Base-by-base conservation (phyloP, 2,329 filamentous ascomycete genomes). In the Sclerotinia glacialis region DNA sequence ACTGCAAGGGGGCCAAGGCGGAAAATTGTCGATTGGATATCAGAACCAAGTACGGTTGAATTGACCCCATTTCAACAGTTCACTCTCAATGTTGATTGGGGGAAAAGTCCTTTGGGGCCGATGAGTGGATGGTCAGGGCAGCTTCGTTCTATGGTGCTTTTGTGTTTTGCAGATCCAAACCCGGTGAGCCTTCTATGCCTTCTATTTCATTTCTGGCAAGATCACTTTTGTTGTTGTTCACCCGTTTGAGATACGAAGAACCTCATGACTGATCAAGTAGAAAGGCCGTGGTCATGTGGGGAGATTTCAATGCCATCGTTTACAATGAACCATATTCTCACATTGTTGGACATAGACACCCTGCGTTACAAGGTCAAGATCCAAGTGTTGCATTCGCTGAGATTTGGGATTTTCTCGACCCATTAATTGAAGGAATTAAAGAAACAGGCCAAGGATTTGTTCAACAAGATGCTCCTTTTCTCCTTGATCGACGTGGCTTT, bases 101-200 rank as follows among this genome's bases (percentile, higher is more conserved):
- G 83, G 1, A 80, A 83, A 0, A 94, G 91, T 2, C 80, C 87
- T 1, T 79, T 95, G 1, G 91, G 91, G 0, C 88, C 90, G 0
- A 91, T 94, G 47, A 61, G 40, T 56, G 78, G 83, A 14, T 89
- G 92, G 71, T 79, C 93, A 59, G 83, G 89, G 55, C 89, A 92
- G 71, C 79, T 95, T 64, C 84, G 91, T 55, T 85, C 86, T 70
- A 89, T 93, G 85, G 88, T 89, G 49, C 93, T 92, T 75, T 78
- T 94, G 52, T 85, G 94, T 71, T 92, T 94, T 89, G 88, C 85
- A 31, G 89, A 86, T 69, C 89, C 89, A 9, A 86, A 91, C 72
- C 88, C 89, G 1, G 61, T 64, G 61, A 64, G 61, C 44, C 18
- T 42, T 50, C 50, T 28, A 14, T 40, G 11, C 16, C 14, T 47